Conservation (phyloP, 2,329 filamentous ascomycete species). For the Ophiocordyceps robertsii region DNA sequence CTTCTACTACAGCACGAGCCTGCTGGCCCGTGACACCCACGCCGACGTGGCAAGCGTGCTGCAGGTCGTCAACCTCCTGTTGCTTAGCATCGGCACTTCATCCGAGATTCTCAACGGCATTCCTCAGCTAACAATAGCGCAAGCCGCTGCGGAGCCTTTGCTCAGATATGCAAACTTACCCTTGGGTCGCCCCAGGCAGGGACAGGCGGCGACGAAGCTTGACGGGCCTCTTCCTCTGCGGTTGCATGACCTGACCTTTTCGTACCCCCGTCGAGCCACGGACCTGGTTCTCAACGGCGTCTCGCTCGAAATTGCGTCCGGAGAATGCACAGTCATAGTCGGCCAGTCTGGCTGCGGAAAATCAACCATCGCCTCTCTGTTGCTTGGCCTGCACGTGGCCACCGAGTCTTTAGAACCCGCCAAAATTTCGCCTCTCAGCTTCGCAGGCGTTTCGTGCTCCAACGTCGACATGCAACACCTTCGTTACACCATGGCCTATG, state of each 20-base stretch:
- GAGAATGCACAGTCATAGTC: conserved; percentile 63
- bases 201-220: conserved; percentile 24
- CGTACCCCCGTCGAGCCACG: conserved; percentile 48
- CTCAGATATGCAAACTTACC: conserved; percentile 56
- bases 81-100: conserved; percentile 70
- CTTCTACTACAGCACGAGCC: conserved; percentile 66
- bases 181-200: conserved; percentile 39
- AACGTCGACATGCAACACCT: conserved; percentile 47
- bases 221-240: conserved; percentile 29
- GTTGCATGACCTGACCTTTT: conserved; percentile 46
- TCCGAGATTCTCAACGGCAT: conserved; percentile 58
- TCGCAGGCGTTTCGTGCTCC: conserved; percentile 42
- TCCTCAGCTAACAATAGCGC: conserved; percentile 66
- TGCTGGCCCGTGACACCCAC: conserved; percentile 38
- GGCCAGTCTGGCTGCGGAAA: conserved; percentile 85
- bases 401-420: not conserved
- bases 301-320: conserved; percentile 48
- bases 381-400: conserved; percentile 57
- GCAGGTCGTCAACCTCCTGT: conserved; percentile 65
- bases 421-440: conserved; percentile 30
- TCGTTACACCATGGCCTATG: conserved; percentile 49
- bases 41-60: conserved; percentile 47
- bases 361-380: conserved; percentile 63
- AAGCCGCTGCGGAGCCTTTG: conserved; percentile 58
- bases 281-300: conserved; percentile 46